Evolutionary conservation across 2,329 filamentous ascomycete genomes (phyloP).

Genomic region (Exophiala dermatitidis): DNA sequence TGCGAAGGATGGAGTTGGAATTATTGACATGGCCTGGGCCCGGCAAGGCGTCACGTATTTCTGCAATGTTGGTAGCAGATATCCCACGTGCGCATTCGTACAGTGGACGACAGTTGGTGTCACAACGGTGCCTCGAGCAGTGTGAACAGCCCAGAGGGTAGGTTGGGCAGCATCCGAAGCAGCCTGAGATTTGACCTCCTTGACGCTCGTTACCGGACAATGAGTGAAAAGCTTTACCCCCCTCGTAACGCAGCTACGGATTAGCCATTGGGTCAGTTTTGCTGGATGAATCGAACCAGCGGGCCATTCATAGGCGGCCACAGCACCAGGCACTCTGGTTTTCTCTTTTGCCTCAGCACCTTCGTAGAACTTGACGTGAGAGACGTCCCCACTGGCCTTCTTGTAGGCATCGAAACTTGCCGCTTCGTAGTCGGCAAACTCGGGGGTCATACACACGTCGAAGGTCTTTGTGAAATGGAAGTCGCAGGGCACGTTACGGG

Average conservation of each 20-base stretch:
- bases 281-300: slow-evolving; percentile 46
- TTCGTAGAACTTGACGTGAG: slow-evolving; percentile 37
- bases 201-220: slow-evolving; percentile 34
- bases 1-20: slow-evolving; percentile 36
- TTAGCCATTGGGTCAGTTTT: slow-evolving; percentile 45
- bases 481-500: slow-evolving; percentile 40
- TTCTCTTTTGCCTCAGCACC: slow-evolving; percentile 35
- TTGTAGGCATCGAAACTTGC: slow-evolving; percentile 36
- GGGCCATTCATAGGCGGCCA: slow-evolving; percentile 47
- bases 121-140: slow-evolving; percentile 39
- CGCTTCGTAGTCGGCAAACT: slow-evolving; percentile 42
- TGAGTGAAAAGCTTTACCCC: slow-evolving; percentile 41
- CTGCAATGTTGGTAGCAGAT: slow-evolving; percentile 42
- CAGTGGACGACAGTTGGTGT: slow-evolving; percentile 51
- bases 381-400: slow-evolving; percentile 40
- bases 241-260: slow-evolving; percentile 33
- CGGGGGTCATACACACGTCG: slow-evolving; percentile 44
- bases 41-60: slow-evolving; percentile 38
- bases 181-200: not conserved
- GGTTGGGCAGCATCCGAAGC: not conserved
- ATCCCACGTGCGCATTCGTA: slow-evolving; percentile 49
- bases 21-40: slow-evolving; percentile 41
- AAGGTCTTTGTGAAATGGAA: slow-evolving; percentile 44
- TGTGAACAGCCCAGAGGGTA: slow-evolving; percentile 39
- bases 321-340: slow-evolving; percentile 35